Conservation (phyloP, 2,329 filamentous ascomycete genomes). For the Davidsoniella neocaledoniae region DNA sequence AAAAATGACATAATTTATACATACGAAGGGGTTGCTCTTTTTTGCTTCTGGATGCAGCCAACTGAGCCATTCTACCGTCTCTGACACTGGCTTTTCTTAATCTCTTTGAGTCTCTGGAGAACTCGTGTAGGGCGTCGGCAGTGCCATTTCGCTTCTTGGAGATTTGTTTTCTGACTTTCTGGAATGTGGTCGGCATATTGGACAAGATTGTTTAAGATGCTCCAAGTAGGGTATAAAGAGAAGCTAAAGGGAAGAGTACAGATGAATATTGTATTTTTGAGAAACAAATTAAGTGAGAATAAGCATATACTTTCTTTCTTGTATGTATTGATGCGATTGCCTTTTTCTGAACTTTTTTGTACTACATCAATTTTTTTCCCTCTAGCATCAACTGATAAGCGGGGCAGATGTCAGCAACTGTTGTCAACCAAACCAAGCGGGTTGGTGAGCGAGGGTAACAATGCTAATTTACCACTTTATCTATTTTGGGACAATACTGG, state of each 20-base stretch:
- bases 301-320: neutral
- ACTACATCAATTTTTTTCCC: slow-evolving; percentile 5
- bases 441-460: neutral
- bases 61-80: slow-evolving; percentile 65
- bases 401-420: neutral
- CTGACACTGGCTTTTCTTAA: slow-evolving; percentile 63
- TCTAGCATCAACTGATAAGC: neutral
- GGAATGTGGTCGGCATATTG: slow-evolving; percentile 58
- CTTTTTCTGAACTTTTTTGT: slow-evolving; percentile 5
- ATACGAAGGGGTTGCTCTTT: slow-evolving; percentile 58
- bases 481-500: slow-evolving; percentile 7
- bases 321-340: neutral
- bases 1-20: slow-evolving; percentile 16
- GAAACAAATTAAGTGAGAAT: neutral
- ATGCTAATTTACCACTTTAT: slow-evolving; percentile 3
- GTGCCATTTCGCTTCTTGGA: slow-evolving; percentile 62
- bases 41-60: slow-evolving; percentile 52
- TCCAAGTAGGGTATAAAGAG: neutral
- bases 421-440: neutral
- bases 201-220: neutral
- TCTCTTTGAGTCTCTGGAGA: slow-evolving; percentile 70
- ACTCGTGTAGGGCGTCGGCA: slow-evolving; percentile 64
- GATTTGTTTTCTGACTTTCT: slow-evolving; percentile 80
- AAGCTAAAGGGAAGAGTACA: neutral
- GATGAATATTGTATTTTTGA: neutral